Evolutionary conservation across 169 alveolate species (phyloP).

Genomic region (Neospora caninum): DNA sequence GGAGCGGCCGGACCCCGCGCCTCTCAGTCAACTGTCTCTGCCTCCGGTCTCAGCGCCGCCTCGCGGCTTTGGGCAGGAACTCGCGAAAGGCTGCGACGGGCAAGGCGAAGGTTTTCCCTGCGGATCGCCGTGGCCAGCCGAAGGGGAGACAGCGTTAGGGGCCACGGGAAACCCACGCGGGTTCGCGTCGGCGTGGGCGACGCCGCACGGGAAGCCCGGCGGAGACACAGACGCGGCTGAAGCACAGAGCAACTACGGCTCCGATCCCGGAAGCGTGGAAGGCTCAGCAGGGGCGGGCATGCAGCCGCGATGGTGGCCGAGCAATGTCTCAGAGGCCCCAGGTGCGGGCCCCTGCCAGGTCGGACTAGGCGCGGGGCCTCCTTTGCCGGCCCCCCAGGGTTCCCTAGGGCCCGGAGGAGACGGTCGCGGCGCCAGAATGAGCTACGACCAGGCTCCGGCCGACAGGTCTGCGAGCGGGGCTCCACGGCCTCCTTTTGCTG

Average conservation of each 20-base stretch:
- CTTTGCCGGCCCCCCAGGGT: not conserved
- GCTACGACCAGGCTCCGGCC: not conserved
- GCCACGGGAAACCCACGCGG: not conserved
- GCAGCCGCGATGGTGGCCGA: not conserved
- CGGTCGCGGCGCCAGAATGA: not conserved
- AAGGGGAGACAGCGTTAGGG: not conserved
- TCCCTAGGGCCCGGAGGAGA: slow-evolving; percentile 1
- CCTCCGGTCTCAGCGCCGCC: not conserved
- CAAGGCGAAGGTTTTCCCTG: no score
- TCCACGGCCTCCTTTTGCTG: not conserved
- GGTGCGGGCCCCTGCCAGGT: no score
- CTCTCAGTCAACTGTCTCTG: not conserved
- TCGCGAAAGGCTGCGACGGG: not conserved
- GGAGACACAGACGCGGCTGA: not conserved
- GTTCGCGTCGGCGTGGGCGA: not conserved
- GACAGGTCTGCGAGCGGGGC: not conserved
- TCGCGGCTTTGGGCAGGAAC: not conserved
- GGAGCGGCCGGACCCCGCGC: not conserved
- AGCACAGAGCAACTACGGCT: not conserved
- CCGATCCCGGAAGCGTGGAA: not conserved
- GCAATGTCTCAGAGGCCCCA: not conserved
- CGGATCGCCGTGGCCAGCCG: not conserved
- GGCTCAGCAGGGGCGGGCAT: not conserved
- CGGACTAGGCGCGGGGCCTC: not conserved
- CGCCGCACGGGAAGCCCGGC: not conserved